Evolutionary conservation across 805 yeast species (phyloP).

Genomic region (Ogataea trehalophila): DNA sequence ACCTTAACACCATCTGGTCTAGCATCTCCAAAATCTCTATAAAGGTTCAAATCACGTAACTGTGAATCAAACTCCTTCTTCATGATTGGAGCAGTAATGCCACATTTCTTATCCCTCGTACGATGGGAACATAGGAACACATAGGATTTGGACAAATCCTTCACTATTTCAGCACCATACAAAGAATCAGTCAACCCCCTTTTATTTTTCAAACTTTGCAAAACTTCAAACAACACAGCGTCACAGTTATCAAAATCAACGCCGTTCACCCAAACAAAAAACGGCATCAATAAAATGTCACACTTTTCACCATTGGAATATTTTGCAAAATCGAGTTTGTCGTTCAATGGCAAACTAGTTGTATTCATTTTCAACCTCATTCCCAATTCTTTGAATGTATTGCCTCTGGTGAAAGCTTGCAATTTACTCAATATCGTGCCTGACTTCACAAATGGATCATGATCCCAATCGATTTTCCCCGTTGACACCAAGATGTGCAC

Average conservation of each 20-base stretch:
- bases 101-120: conserved; percentile 91
- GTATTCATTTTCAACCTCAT: conserved; percentile 17
- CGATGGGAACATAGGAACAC: conserved; percentile 83
- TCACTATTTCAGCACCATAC: conserved; percentile 27
- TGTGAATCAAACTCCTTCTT: conserved; percentile 71
- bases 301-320: conserved; percentile 42
- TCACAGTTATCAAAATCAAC: conserved; percentile 40
- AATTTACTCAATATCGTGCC: conserved; percentile 30
- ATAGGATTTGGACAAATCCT: conserved; percentile 39
- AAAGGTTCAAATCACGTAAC: conserved; percentile 64
- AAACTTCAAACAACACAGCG: conserved; percentile 38
- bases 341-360: conserved; percentile 21
- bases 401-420: conserved; percentile 9
- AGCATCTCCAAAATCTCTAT: conserved; percentile 72
- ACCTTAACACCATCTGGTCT: conserved; percentile 73
- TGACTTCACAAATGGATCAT: conserved; percentile 49
- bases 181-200: conserved; percentile 13
- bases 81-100: conserved; percentile 89
- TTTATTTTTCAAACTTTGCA: conserved; percentile 33
- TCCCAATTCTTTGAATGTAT: conserved; percentile 19
- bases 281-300: conserved; percentile 67
- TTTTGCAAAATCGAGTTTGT: conserved; percentile 32
- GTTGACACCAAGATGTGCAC: conserved; percentile 79
- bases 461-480: conserved; percentile 80
- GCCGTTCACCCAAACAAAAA: conserved; percentile 62